Percentiles rank a stretch among this genome's conserved stretches.
These are phyloP conservation scores for Neurospora sp. DNA, from an alignment of 495 filamentous ascomycete genomes.

Conservation along the genomic window DNA sequence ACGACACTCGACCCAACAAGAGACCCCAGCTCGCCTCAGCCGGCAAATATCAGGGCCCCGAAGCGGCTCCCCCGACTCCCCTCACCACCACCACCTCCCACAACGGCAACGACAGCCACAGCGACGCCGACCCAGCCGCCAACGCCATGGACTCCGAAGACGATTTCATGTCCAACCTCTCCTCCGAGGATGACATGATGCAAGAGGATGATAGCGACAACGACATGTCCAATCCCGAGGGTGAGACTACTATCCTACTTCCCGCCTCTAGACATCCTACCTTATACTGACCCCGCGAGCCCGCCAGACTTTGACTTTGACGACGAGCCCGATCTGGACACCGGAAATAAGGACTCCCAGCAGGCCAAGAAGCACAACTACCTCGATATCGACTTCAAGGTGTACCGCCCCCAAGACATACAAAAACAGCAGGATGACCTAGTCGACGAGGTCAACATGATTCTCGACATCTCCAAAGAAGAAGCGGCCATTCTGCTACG, in stretches of 20 bases:
- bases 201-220: slow-evolving; percentile 63
- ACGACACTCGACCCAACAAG: slow-evolving; percentile 34
- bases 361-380: slow-evolving; percentile 62
- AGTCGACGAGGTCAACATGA: slow-evolving; percentile 77
- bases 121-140: slow-evolving; percentile 21
- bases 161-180: slow-evolving; percentile 81
- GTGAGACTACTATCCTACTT: slow-evolving; percentile 34
- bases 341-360: slow-evolving; percentile 65
- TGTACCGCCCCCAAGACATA: slow-evolving; percentile 70
- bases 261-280: not conserved
- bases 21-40: slow-evolving; percentile 40
- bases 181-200: slow-evolving; percentile 67
- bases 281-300: not conserved
- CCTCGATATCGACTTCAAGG: slow-evolving; percentile 67
- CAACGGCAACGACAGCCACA: slow-evolving; percentile 16
- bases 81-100: slow-evolving; percentile 15
- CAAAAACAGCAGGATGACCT: slow-evolving; percentile 72
- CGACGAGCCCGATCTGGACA: slow-evolving; percentile 61
- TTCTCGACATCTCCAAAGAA: slow-evolving; percentile 78
- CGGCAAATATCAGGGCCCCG: slow-evolving; percentile 17
- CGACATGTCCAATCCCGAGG: slow-evolving; percentile 60
- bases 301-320: slow-evolving; percentile 54
- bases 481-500: slow-evolving; percentile 81
- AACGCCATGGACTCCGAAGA: slow-evolving; percentile 91
- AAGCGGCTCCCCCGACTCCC: slow-evolving; percentile 33